A percentile compares a stretch with the other conserved stretches of the same genome.
Conservation (phyloP, 805 yeast species). For the Middelhovenomyces tepae region DNA sequence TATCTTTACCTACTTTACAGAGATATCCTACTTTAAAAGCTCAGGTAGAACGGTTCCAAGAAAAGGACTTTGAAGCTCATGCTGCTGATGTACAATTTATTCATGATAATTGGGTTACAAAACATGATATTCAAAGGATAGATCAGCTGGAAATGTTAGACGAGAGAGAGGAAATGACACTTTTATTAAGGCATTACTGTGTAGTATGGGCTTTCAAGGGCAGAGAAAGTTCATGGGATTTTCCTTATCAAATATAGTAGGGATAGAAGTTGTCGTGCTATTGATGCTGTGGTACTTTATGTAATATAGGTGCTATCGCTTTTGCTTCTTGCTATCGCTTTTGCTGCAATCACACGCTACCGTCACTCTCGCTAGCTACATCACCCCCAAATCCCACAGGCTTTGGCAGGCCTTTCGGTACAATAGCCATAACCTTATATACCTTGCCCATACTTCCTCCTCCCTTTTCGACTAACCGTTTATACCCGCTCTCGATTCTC, state of each 20-base stretch:
- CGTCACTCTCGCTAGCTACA: no score
- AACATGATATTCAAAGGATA: slow-evolving; percentile 36
- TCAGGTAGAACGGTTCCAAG: slow-evolving; percentile 32
- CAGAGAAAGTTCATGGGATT: neutral
- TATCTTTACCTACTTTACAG: slow-evolving; percentile 49
- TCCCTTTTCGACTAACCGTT: slow-evolving; percentile 53
- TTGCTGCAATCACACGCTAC: slow-evolving; percentile 5
- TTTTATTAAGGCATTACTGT: slow-evolving; percentile 56
- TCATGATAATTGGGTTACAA: slow-evolving; percentile 36
- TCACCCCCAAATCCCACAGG: slow-evolving; percentile 51
- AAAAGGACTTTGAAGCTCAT: slow-evolving; percentile 20
- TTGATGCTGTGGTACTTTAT: no score
- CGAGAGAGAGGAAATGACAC: slow-evolving; percentile 61
- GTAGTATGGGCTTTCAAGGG: slow-evolving; percentile 29
- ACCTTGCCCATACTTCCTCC: slow-evolving; percentile 64
- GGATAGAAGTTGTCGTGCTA: neutral
- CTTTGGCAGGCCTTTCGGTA: slow-evolving; percentile 34
- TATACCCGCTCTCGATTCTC: slow-evolving; percentile 47
- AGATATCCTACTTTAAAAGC: slow-evolving; percentile 39
- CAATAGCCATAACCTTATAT: slow-evolving; percentile 61
- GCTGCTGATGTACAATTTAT: slow-evolving; percentile 40
- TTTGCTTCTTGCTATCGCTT: no score
- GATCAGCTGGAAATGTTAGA: slow-evolving; percentile 56
- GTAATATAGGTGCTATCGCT: no score
- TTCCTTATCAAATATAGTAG: neutral